Conservation (phyloP, 1,284 basidiomycete species). For the Cerrena zonata region DNA sequence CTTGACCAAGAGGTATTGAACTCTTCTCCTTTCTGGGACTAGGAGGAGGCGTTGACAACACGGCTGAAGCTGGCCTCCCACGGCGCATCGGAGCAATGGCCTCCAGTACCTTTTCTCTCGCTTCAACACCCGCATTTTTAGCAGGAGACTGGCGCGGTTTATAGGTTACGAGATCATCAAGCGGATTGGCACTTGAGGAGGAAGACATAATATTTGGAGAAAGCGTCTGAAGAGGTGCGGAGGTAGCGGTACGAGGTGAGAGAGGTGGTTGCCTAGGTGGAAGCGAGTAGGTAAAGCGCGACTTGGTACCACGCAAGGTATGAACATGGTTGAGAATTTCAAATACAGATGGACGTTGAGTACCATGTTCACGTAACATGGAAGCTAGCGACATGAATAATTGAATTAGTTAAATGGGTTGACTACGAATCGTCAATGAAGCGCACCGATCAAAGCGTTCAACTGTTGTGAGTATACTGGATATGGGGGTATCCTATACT, state of each 20-base stretch:
- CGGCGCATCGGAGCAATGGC: constrained; percentile 74
- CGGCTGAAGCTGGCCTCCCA: constrained; percentile 48
- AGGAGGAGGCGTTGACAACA: constrained; percentile 30
- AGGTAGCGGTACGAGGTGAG: constrained; percentile 22
- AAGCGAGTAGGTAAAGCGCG: constrained; percentile 65
- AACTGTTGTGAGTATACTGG: constrained; percentile 87
- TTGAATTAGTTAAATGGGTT: too few relatives aligned
- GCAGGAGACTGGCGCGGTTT: constrained; percentile 27
- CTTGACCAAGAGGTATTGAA: constrained; percentile 28
- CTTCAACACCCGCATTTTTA: constrained; percentile 52
- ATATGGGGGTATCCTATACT: constrained; percentile 89
- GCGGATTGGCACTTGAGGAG: constrained; percentile 24
- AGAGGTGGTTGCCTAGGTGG: constrained; percentile 44
- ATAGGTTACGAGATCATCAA: constrained; percentile 40
- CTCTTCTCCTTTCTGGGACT: constrained; percentile 36
- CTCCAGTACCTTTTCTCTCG: constrained; percentile 67
- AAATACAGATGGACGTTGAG: constrained; percentile 76
- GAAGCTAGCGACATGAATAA: constrained; percentile 54
- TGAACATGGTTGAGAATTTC: constrained; percentile 76
- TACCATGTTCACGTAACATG: constrained; percentile 83
- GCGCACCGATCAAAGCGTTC: constrained; percentile 81
- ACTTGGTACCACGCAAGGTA: constrained; percentile 76
- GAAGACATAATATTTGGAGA: constrained; percentile 21
- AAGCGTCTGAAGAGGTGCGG: constrained; percentile 21
- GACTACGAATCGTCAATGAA: not conserved